Conservation (phyloP, 2,329 filamentous ascomycete species). For the Emergomyces pasteurianus region DNA sequence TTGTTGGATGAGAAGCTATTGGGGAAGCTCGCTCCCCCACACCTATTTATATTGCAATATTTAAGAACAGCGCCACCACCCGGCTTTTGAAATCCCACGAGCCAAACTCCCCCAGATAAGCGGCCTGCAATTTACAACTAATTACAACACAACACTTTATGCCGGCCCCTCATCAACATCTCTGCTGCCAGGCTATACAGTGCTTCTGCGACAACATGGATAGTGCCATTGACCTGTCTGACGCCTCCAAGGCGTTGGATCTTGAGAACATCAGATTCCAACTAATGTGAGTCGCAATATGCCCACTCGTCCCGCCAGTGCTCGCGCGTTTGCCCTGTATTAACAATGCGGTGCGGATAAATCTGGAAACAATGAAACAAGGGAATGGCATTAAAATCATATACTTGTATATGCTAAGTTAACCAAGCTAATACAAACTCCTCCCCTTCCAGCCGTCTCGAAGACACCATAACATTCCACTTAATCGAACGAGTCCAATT, state of each 20-base stretch:
- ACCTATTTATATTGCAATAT: not conserved
- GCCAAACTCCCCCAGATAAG: not conserved
- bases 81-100: not conserved
- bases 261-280: slow-evolving; percentile 87
- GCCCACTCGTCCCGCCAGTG: slow-evolving; percentile 2
- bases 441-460: slow-evolving; percentile 58
- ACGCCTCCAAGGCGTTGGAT: slow-evolving; percentile 75
- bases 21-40: not conserved
- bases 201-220: slow-evolving; percentile 54
- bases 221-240: slow-evolving; percentile 73
- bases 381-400: not conserved
- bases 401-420: not conserved
- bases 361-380: not conserved
- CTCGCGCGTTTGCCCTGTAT: not conserved
- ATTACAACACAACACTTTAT: not conserved
- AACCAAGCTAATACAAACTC: not conserved
- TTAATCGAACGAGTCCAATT: slow-evolving; percentile 98
- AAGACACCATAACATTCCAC: slow-evolving; percentile 96
- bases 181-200: not conserved
- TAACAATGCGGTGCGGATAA: not conserved
- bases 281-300: slow-evolving; percentile 58
- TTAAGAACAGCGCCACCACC: not conserved
- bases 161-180: not conserved
- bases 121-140: not conserved
- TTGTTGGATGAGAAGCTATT: not conserved